Evolutionary conservation across 305 asterid genomes (phyloP).

Genomic region (Stenogyne calaminthoides): DNA sequence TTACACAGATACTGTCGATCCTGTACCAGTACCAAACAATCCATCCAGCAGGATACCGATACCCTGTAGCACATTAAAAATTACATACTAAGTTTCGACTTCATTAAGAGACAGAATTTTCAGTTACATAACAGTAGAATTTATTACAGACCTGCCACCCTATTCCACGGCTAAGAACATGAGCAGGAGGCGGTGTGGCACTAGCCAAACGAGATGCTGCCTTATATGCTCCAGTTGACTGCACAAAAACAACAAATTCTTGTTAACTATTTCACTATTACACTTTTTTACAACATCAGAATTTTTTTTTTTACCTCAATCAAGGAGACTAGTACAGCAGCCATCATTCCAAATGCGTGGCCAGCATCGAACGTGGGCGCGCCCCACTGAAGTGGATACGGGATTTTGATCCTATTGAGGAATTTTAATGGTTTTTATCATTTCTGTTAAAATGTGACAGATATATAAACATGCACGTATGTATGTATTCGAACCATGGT

Average conservation of each 20-base stretch:
- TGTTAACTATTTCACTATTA: not conserved
- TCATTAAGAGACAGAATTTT: not conserved
- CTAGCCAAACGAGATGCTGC: slow-evolving; percentile 95
- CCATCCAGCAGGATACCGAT: slow-evolving; percentile 86
- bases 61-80: slow-evolving; percentile 50
- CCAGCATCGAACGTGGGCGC: slow-evolving; percentile 97
- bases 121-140: not conserved
- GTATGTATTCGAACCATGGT: slow-evolving; percentile 62
- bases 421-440: not conserved
- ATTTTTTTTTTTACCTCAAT: slow-evolving; percentile 60
- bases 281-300: not conserved
- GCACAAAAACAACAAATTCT: slow-evolving; percentile 28
- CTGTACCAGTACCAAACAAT: slow-evolving; percentile 81
- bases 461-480: not conserved
- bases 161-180: slow-evolving; percentile 96
- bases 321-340: slow-evolving; percentile 87
- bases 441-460: not conserved
- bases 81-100: not conserved
- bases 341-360: slow-evolving; percentile 97
- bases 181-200: slow-evolving; percentile 98
- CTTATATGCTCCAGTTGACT: slow-evolving; percentile 97
- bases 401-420: slow-evolving; percentile 75
- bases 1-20: slow-evolving; percentile 90
- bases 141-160: slow-evolving; percentile 84
- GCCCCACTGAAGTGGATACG: slow-evolving; percentile 97